Percentiles rank a stretch among this genome's conserved stretches.
Evolutionary conservation across 345 rosid genomes (phyloP).

Genomic region (Mangifera indica): DNA sequence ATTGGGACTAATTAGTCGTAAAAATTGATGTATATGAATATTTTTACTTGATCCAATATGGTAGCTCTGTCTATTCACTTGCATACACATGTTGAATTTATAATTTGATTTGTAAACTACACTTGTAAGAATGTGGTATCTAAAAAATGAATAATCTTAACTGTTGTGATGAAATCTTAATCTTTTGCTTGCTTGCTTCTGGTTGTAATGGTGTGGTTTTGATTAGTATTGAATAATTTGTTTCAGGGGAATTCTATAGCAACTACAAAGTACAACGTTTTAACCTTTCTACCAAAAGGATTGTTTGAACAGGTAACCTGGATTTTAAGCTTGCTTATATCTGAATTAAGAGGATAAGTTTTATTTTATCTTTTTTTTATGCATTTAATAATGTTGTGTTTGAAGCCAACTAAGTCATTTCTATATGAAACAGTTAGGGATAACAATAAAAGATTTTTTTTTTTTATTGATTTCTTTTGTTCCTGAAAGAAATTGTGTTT

Average conservation of each 20-base stretch:
- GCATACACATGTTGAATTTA: not conserved
- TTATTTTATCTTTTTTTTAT: not conserved
- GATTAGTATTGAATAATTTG: slow-evolving; percentile 19
- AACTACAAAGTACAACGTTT: slow-evolving; percentile 94
- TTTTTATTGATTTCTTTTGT: slow-evolving; percentile 3
- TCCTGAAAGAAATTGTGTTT: slow-evolving; percentile 40
- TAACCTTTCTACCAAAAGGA: slow-evolving; percentile 95
- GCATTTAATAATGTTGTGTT: no score
- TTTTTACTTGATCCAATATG: not conserved
- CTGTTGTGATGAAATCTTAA: slow-evolving; percentile 1
- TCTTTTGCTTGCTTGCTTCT: slow-evolving; percentile 3
- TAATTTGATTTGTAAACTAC: slow-evolving; percentile 10
- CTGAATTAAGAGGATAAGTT: not conserved
- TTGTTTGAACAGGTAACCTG: slow-evolving; percentile 92
- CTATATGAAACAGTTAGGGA: no score
- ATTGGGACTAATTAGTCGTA: not conserved
- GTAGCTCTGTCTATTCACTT: not conserved
- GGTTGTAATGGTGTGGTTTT: slow-evolving; percentile 13
- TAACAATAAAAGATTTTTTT: not conserved
- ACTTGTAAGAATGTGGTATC: not conserved
- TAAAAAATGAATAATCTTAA: not conserved
- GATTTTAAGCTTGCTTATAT: slow-evolving; percentile 8
- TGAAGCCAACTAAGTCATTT: not conserved
- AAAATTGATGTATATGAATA: not conserved
- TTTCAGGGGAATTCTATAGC: slow-evolving; percentile 89